Percentiles rank a stretch among this genome's conserved stretches.
Conservation (phyloP, 306 rosid species). For the Gastrolobium villosum region DNA sequence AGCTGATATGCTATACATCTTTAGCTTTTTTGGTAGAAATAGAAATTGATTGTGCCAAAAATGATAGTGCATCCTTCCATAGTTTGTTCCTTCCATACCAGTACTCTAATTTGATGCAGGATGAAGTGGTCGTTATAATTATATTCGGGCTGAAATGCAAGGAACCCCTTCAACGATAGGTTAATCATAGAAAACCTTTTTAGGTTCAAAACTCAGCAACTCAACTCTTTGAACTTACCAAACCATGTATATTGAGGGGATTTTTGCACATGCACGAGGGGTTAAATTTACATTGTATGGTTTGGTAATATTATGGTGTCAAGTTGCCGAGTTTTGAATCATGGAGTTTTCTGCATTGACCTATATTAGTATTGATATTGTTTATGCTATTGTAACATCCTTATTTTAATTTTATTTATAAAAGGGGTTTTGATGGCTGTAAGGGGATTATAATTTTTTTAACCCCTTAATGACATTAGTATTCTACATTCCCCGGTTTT, state of each 20-base stretch:
- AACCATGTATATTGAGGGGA: not conserved
- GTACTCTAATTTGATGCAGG: not conserved
- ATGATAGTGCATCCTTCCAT: not conserved
- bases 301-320: not conserved
- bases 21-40: not conserved
- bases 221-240: not conserved
- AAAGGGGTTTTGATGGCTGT: not conserved
- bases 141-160: not conserved
- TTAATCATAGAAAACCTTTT: not conserved
- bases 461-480: not conserved
- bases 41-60: conserved; percentile 1
- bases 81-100: not conserved
- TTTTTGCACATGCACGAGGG: not conserved
- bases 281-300: not conserved
- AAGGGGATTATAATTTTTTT: not conserved
- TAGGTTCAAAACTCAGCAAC: not conserved
- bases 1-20: not conserved
- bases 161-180: not conserved
- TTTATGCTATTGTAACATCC: not conserved
- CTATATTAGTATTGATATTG: not conserved
- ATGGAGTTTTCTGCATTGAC: not conserved
- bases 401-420: not conserved
- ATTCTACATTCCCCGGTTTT: not conserved
- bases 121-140: not conserved
- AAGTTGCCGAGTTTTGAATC: not conserved